Base-by-base conservation (phyloP, 2,329 filamentous ascomycete species). In the Ophiosphaerella herpotricha region DNA sequence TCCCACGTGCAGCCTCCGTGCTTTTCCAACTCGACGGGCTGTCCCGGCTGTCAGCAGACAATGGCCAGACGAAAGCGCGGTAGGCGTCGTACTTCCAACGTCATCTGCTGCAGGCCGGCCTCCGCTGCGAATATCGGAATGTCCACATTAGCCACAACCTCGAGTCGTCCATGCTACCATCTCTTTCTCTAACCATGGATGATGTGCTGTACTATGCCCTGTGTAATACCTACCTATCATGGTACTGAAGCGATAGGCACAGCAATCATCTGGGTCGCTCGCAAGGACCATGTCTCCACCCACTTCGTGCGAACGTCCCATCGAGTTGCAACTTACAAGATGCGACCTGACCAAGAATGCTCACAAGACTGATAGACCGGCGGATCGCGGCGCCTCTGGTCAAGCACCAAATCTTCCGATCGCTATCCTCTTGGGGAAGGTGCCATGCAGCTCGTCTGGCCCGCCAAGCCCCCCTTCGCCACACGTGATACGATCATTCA, bases 21-120 rank as follows among this genome's bases (percentile, higher is more conserved):
- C 26, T 11, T 29, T 42, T 23, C 31, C 14, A 34, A 44, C 41
- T 45, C 32, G 35, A 52, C 48, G 48, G 52, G 40, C 50, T 58
- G 35, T 55, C 55, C 57, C 55, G 52, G 47, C 38, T 41, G 40
- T 60, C 55, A 60, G 45, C 52, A 54, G 55, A 60, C 46, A 12
- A 47, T 60, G 47, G 55, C 41, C n/a, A 49, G 46, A 48, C 38
- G 46, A 35, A 39, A 43, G 45, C 51, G 36, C 24, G 42, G 43
- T 46, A 43, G 16, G 24, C 33, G 41, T 36, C 16, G 18, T 21
- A 37, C 32, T 38, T 38, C 16, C 43, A 46, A 60, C 57, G 57
- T 60, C 57, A 60, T 60, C 39, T 38, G 43, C 31, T 39, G 26
- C 48, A 35, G 33, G 23, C 37, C 29, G 31, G 16, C 40, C 29